Conservation (phyloP, 257 asterid species). For the Gentiana dahurica region DNA sequence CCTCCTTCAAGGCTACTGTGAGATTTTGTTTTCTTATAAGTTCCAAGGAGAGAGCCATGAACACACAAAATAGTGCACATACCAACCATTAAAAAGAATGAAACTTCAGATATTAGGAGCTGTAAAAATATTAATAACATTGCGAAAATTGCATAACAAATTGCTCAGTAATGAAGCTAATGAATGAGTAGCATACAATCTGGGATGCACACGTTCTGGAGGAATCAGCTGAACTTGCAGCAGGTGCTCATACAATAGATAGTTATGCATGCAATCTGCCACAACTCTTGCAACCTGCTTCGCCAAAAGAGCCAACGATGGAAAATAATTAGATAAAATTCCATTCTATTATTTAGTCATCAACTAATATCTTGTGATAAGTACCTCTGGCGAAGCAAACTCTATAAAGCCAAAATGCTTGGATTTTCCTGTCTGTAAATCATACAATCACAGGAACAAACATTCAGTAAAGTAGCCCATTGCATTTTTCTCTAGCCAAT, state of each 20-base stretch:
- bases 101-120: too few species aligned
- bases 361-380: slow-evolving; percentile 2
- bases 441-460: slow-evolving; percentile 4
- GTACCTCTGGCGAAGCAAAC: slow-evolving; percentile 85
- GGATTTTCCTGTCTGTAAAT: slow-evolving; percentile 78
- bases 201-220: slow-evolving; percentile 66
- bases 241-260: slow-evolving; percentile 73
- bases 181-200: slow-evolving; percentile 38
- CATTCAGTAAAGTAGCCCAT: slow-evolving; percentile 6
- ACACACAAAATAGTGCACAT: too few species aligned
- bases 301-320: not conserved
- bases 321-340: slow-evolving; percentile 1
- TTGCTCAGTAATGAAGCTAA: not conserved
- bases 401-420: slow-evolving; percentile 93
- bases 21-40: too few species aligned
- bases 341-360: not conserved
- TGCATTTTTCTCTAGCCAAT: too few species aligned
- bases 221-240: slow-evolving; percentile 73
- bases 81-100: too few species aligned
- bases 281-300: slow-evolving; percentile 87
- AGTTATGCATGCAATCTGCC: slow-evolving; percentile 83
- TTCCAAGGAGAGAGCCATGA: too few species aligned
- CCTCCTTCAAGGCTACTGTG: too few species aligned
- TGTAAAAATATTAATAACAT: too few species aligned
- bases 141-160: too few species aligned